Percentiles rank a stretch among this genome's conserved stretches.
Conservation (phyloP, 2,329 filamentous ascomycete genomes). For the Lachnellula arida region DNA sequence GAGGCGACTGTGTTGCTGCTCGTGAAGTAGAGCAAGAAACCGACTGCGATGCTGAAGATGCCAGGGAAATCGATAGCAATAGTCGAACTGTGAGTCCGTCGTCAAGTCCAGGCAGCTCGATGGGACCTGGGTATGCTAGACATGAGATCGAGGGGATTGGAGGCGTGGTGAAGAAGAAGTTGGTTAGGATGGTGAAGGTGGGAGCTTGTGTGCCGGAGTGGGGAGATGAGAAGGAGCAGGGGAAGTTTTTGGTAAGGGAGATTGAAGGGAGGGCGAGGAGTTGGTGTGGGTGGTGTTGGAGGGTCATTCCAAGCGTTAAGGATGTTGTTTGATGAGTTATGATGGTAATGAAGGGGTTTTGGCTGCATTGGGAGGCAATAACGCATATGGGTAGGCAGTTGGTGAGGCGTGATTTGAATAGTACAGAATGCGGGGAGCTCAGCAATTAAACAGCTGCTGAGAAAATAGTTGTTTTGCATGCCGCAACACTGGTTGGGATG, state of each 20-base stretch:
- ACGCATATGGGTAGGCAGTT: too few relatives aligned
- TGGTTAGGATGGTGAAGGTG: slow-evolving; percentile 75
- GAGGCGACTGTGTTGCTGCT: slow-evolving; percentile 68
- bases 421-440: too few relatives aligned
- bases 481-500: too few relatives aligned
- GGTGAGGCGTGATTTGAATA: too few relatives aligned
- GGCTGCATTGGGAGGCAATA: background rate
- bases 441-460: too few relatives aligned
- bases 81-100: slow-evolving; percentile 19
- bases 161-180: slow-evolving; percentile 80
- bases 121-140: slow-evolving; percentile 69
- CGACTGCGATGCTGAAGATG: slow-evolving; percentile 78
- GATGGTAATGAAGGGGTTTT: background rate
- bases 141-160: slow-evolving; percentile 92
- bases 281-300: slow-evolving; percentile 90
- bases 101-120: slow-evolving; percentile 24
- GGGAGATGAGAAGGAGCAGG: slow-evolving; percentile 67
- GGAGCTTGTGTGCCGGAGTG: slow-evolving; percentile 83
- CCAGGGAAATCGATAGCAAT: slow-evolving; percentile 32
- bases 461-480: too few relatives aligned
- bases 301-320: slow-evolving; percentile 60
- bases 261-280: slow-evolving; percentile 63
- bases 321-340: slow-evolving; percentile 33
- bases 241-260: slow-evolving; percentile 66
- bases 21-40: slow-evolving; percentile 77